Percentiles rank a stretch among this genome's conserved stretches.
These are phyloP conservation scores for Pythium vanterpoolii DNA, from an alignment of 352 stramenopile species.

Conservation along the genomic window DNA sequence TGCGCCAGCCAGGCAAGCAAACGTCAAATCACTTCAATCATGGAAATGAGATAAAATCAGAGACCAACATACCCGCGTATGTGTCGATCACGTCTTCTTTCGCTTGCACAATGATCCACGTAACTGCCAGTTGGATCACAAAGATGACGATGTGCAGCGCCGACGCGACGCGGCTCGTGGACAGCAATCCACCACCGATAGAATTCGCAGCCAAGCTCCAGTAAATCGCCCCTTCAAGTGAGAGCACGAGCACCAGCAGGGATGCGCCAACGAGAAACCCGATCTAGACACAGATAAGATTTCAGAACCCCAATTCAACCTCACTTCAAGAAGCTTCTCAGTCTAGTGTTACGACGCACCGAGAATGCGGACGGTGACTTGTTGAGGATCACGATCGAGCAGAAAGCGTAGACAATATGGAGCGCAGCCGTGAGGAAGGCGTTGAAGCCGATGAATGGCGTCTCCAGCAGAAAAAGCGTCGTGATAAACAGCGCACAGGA, in stretches of 20 bases:
- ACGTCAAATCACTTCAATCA: not conserved
- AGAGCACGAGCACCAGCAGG: constrained; percentile 58
- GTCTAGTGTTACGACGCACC: constrained; percentile 29
- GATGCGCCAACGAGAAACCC: constrained; percentile 71
- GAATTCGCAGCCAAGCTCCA: constrained; percentile 30
- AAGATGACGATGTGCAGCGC: constrained; percentile 56
- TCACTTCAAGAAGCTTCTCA: not conserved
- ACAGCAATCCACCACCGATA: constrained; percentile 24
- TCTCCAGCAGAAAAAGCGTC: constrained; percentile 73
- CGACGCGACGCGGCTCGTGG: constrained; percentile 44
- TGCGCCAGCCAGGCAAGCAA: not conserved
- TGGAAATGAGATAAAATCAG: not conserved
- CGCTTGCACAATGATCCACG: constrained; percentile 57
- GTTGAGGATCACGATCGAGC: constrained; percentile 73
- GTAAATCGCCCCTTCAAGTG: constrained; percentile 63
- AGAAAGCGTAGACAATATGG: constrained; percentile 71
- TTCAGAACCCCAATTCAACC: not conserved
- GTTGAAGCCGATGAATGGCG: constrained; percentile 64
- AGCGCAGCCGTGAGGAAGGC: constrained; percentile 55
- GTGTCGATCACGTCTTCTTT: constrained; percentile 86
- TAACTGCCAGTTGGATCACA: constrained; percentile 54
- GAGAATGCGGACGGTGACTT: constrained; percentile 79
- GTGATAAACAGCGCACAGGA: constrained; percentile 54
- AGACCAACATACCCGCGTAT: constrained; percentile 52
- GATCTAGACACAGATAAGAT: constrained; percentile 38